These are phyloP conservation scores for Prunus yedoensis DNA, from an alignment of 331 rosid species.

Conservation along the genomic window DNA sequence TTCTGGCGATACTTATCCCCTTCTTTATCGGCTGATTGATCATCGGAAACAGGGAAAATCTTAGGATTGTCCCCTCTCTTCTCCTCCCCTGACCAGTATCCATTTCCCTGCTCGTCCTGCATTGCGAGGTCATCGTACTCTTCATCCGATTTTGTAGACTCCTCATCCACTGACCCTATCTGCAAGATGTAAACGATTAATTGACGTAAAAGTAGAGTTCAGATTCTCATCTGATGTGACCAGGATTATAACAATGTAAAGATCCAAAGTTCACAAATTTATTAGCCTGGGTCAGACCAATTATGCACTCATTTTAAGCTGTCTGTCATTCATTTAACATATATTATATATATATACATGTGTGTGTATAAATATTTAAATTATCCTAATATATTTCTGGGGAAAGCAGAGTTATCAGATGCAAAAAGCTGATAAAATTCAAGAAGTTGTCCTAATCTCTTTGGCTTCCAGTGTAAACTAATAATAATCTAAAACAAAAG, in stretches of 20 bases:
- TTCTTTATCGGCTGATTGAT: conserved; percentile 22
- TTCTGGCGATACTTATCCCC: conserved; percentile 45
- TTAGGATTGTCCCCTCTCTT: conserved; percentile 38
- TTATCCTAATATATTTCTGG: not conserved
- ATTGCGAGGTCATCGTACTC: conserved; percentile 96
- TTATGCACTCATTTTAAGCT: too few species aligned
- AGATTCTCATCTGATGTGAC: not conserved
- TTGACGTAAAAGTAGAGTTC: not conserved
- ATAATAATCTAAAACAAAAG: not conserved
- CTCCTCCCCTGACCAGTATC: conserved; percentile 56
- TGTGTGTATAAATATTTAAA: not conserved
- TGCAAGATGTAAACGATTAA: conserved; percentile 20
- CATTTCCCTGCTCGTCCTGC: conserved; percentile 59
- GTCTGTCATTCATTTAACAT: too few species aligned
- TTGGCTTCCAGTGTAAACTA: not conserved
- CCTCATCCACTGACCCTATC: conserved; percentile 96
- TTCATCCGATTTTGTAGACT: conserved; percentile 93
- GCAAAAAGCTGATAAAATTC: not conserved
- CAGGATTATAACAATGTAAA: not conserved
- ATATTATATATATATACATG: too few species aligned
- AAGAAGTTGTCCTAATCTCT: not conserved
- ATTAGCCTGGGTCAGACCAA: not conserved
- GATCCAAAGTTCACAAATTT: not conserved
- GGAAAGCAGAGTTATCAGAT: too few species aligned
- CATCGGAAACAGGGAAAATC: conserved; percentile 27